A percentile compares a stretch with the other conserved stretches of the same genome.
These are phyloP conservation scores for Xenosphaeropsis pyriputrescens DNA, from an alignment of 2,329 filamentous ascomycete genomes.

Conservation along the genomic window DNA sequence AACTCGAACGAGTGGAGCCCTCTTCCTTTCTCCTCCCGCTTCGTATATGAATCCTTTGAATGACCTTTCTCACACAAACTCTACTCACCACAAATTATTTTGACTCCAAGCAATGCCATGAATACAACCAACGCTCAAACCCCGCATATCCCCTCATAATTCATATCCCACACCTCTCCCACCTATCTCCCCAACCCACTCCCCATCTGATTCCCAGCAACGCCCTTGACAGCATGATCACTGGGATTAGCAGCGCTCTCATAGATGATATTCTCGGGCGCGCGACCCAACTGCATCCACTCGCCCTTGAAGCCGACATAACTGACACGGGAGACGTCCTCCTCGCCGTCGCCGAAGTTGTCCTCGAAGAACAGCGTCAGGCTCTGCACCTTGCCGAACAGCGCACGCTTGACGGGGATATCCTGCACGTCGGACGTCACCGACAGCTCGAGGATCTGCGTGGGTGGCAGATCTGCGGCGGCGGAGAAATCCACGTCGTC, in stretches of 20 bases:
- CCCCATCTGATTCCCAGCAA: conserved; percentile 36
- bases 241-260: conserved; percentile 85
- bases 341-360: conserved; percentile 71
- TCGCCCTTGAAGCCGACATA: conserved; percentile 92
- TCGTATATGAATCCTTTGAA: no score
- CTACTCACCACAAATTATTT: no score
- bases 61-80: no score
- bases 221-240: conserved; percentile 62
- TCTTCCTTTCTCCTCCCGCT: no score
- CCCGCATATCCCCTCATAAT: no score
- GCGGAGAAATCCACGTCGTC: conserved; percentile 74
- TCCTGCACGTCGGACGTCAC: conserved; percentile 77
- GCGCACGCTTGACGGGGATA: conserved; percentile 70
- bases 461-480: conserved; percentile 53
- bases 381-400: conserved; percentile 74
- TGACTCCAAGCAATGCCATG: no score
- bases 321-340: conserved; percentile 62
- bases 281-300: conserved; percentile 74
- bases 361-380: conserved; percentile 82
- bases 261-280: conserved; percentile 77
- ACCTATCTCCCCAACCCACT: conserved; percentile 36
- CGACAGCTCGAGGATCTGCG: conserved; percentile 64
- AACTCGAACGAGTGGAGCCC: no score
- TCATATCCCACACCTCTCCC: no score
- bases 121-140: not conserved